These are phyloP conservation scores for Sarocladium oryzae DNA, from an alignment of 2,329 filamentous ascomycete species.

Conservation along the genomic window DNA sequence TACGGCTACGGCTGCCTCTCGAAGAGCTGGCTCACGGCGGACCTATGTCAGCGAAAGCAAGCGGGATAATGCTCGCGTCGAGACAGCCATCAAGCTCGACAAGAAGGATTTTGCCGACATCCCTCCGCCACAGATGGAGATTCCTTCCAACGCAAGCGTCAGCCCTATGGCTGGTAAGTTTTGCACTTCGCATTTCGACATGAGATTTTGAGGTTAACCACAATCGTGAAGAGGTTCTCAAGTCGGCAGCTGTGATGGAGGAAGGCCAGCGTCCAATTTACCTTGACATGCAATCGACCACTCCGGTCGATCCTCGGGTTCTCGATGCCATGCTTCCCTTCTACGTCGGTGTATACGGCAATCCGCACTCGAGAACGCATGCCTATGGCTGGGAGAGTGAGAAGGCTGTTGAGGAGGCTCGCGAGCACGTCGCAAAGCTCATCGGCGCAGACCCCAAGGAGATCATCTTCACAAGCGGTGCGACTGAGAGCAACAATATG, in stretches of 20 bases:
- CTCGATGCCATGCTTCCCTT: constrained; percentile 95
- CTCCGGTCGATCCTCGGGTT: constrained; percentile 87
- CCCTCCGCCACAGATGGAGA: constrained; percentile 24
- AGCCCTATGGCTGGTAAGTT: constrained; percentile 62
- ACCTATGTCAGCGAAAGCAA: constrained; percentile 81
- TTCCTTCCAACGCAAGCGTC: constrained; percentile 50
- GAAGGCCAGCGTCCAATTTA: constrained; percentile 92
- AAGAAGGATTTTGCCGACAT: constrained; percentile 71
- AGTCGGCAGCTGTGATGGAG: constrained; percentile 88
- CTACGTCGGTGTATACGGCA: constrained; percentile 89
- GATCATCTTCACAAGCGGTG: constrained; percentile 97
- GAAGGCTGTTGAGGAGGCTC: constrained; percentile 82
- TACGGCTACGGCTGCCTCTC: constrained; percentile 24
- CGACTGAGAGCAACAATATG: constrained; percentile 99
- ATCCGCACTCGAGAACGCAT: constrained; percentile 94
- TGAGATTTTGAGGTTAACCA: constrained; percentile 13
- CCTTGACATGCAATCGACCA: constrained; percentile 97
- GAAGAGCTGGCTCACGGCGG: constrained; percentile 35
- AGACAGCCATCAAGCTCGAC: constrained; percentile 79
- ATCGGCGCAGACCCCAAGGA: constrained; percentile 96
- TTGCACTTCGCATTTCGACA: not conserved
- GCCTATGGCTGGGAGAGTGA: constrained; percentile 99
- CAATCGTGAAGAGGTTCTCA: constrained; percentile 59
- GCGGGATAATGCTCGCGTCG: constrained; percentile 73
- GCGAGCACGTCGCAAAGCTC: constrained; percentile 73